Percentiles rank a stretch among this genome's conserved stretches.
Evolutionary conservation across 495 filamentous ascomycete genomes (phyloP).

Genomic region (Trichoderma gamsii): DNA sequence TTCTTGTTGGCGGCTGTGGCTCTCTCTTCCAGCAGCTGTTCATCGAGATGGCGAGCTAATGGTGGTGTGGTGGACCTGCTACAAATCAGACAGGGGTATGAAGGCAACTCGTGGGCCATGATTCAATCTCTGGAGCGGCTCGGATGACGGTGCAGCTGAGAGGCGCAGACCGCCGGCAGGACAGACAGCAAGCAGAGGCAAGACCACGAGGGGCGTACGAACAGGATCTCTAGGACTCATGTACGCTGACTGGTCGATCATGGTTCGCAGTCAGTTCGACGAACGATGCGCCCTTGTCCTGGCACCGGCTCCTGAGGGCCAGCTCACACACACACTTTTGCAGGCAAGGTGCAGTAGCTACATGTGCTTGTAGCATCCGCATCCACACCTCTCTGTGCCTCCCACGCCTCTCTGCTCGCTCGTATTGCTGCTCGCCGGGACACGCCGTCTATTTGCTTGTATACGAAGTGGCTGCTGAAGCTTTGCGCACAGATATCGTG

Average conservation of each 20-base stretch:
- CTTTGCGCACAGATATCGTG: not conserved
- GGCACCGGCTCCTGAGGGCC: not conserved
- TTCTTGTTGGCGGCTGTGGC: not conserved
- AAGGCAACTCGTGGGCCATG: not conserved
- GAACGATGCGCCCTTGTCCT: not conserved
- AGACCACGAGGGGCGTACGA: slow-evolving; percentile 10
- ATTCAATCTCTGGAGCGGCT: slow-evolving; percentile 5
- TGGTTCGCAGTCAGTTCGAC: slow-evolving; percentile 7
- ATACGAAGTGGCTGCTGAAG: not conserved
- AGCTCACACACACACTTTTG: not conserved
- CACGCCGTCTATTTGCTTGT: not conserved
- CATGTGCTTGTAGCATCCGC: not conserved
- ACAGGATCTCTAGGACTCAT: slow-evolving; percentile 7
- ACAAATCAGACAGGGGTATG: not conserved
- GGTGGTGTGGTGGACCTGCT: slow-evolving; percentile 1
- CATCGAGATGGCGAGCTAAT: not conserved
- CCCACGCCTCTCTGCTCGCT: not conserved
- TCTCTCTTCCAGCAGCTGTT: not conserved
- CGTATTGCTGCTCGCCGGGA: not conserved
- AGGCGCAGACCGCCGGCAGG: slow-evolving; percentile 6
- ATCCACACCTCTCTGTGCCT: not conserved
- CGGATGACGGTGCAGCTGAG: slow-evolving; percentile 13
- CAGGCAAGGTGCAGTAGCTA: not conserved
- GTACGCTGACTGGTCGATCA: slow-evolving; percentile 7
- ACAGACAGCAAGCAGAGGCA: slow-evolving; percentile 5